Evolutionary conservation across 1,139 yeast species (phyloP), one percentile per base, ranked within the genome.

Genomic region (Pneumocystis wakefieldiae): DNA sequence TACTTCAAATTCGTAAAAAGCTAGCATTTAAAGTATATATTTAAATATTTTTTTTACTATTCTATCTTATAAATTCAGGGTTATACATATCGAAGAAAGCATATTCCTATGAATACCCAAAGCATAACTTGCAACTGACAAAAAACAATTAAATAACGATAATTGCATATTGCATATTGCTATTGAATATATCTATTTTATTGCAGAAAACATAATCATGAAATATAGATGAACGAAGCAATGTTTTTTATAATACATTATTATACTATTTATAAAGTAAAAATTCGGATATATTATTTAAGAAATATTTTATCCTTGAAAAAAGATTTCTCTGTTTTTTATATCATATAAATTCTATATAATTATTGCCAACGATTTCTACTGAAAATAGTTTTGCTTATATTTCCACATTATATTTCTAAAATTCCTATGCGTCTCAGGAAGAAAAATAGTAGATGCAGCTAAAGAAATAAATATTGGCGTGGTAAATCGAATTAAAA

Each of bases 11-110:
- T 29, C 59, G 65, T 19, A 61, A 63, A 32, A 62, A 63, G 32
- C 24, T 62, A 61, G 65, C 62, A 38, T 63, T 63, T 62, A 63
- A 63, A 39, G 65, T 63, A 17, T 53, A 63, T 28, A 63, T 62
- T 37, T 63, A 48, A n/a, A 24, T 24, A 48, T 48, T 24, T 48
- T 5, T 41, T 17, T 2, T 8, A 8, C 35, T 12, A 24, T 24
- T 10, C 24, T 48, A 24, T 24, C 55, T 48, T 48, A 48, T 29
- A 24, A 48, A 48, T 24, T 7, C 28, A 48, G 55, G 55, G 55
- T 24, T 48, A 48, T 3, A 48, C 55, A 24, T 48, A 48, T 48
- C 55, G 55, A 5, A 48, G 55, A 48, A 48, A 48, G 24, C 14
- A 48, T 48, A 48, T 48, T 48, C 29, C 55, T 48, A 19, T 24